phyloP scores from a whole-genome alignment of 1,284 basidiomycete species.

The Rhodofomes roseus region DNA sequence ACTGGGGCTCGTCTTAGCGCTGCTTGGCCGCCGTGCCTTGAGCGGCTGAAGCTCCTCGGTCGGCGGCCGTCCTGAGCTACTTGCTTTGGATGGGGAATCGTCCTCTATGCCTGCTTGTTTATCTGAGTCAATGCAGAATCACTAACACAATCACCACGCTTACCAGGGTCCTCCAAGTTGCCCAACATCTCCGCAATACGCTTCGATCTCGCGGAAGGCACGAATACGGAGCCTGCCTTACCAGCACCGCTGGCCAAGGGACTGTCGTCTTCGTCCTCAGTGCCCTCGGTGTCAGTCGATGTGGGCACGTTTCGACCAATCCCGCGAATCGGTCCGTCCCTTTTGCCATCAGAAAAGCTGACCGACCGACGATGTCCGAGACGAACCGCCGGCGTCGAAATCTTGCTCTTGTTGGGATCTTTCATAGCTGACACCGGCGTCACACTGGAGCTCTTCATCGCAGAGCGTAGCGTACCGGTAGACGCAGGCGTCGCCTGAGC shows the following conservation, averaged over 20 bases:
- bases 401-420: slow-evolving; percentile 39
- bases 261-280: slow-evolving; percentile 33
- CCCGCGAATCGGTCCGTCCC: slow-evolving; percentile 78
- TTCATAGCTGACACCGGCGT: slow-evolving; percentile 55
- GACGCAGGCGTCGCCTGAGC: slow-evolving; percentile 14
- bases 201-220: slow-evolving; percentile 69
- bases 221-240: slow-evolving; percentile 24
- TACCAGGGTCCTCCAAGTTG: slow-evolving; percentile 64
- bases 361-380: slow-evolving; percentile 71
- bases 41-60: slow-evolving; percentile 45
- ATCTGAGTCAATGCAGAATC: background rate
- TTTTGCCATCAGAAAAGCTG: slow-evolving; percentile 90
- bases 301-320: slow-evolving; percentile 37
- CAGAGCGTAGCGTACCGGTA: slow-evolving; percentile 47
- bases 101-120: slow-evolving; percentile 38
- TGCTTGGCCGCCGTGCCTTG: slow-evolving; percentile 35
- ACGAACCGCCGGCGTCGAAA: slow-evolving; percentile 49
- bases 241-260: slow-evolving; percentile 11
- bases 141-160: slow-evolving; percentile 21
- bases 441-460: slow-evolving; percentile 47
- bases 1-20: slow-evolving; percentile 20
- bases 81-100: slow-evolving; percentile 64
- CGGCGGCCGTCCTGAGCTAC: slow-evolving; percentile 37
- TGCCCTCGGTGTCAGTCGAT: slow-evolving; percentile 33
- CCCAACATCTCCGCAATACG: slow-evolving; percentile 78